Evolutionary conservation across 352 stramenopile species (phyloP).

Genomic region (Pythium dissotocum): DNA sequence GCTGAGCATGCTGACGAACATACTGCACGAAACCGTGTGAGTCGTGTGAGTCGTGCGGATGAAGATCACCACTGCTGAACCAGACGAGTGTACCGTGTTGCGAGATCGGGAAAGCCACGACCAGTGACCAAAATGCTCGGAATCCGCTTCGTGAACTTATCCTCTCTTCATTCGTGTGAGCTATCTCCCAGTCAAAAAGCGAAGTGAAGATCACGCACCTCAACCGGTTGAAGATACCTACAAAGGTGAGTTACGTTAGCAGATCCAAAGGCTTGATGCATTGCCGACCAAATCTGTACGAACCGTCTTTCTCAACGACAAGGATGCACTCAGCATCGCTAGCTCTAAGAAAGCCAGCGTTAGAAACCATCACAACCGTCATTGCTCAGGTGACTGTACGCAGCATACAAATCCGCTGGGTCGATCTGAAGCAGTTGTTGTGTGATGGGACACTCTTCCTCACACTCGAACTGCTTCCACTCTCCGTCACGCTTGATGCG

Average conservation of each 20-base stretch:
- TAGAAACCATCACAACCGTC: not conserved
- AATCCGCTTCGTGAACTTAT: conserved; percentile 83
- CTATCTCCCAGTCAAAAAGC: not conserved
- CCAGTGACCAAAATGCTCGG: conserved; percentile 94
- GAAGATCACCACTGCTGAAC: not conserved
- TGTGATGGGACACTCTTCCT: conserved; percentile 76
- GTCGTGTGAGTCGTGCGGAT: not conserved
- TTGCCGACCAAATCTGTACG: not conserved
- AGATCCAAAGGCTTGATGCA: not conserved
- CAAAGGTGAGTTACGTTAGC: conserved; percentile 42
- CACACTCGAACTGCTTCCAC: conserved; percentile 56
- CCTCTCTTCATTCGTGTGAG: conserved; percentile 45
- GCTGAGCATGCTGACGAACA: conserved; percentile 85
- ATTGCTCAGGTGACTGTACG: too few species aligned
- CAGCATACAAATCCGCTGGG: conserved; percentile 43
- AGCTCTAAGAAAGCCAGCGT: conserved; percentile 30
- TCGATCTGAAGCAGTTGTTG: conserved; percentile 68
- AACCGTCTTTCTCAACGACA: conserved; percentile 95
- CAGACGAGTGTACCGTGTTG: conserved; percentile 59
- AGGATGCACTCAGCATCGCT: conserved; percentile 88
- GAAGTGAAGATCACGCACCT: conserved; percentile 37
- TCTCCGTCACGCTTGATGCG: conserved; percentile 49
- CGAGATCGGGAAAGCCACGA: conserved; percentile 94
- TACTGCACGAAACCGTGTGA: conserved; percentile 31
- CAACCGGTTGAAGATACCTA: conserved; percentile 94